These are phyloP conservation scores for Colletotrichum sp. DNA, from an alignment of 2,329 filamentous ascomycete genomes.

Conservation along the genomic window DNA sequence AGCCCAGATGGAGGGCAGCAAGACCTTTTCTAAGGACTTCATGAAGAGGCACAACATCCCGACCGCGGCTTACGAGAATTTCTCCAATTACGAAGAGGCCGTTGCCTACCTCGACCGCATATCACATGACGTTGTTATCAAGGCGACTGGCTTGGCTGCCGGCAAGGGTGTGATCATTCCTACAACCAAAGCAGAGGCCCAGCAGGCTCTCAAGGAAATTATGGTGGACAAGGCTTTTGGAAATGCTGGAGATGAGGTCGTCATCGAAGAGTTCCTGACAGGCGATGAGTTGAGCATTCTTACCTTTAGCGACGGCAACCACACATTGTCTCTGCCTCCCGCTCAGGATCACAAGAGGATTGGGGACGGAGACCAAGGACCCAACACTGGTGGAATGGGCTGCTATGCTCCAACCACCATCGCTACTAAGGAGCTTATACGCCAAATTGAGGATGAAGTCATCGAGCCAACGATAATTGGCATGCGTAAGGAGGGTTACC, in stretches of 20 bases:
- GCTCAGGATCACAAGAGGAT: constrained; percentile 78
- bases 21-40: constrained; percentile 80
- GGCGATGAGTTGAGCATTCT: constrained; percentile 74
- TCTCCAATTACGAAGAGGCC: constrained; percentile 64
- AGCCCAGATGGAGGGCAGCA: constrained; percentile 78
- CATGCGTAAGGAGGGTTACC: constrained; percentile 80
- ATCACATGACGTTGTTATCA: constrained; percentile 70
- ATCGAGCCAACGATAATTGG: constrained; percentile 59
- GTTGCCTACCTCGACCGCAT: constrained; percentile 65
- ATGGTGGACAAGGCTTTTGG: constrained; percentile 73
- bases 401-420: constrained; percentile 72
- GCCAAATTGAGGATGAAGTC: constrained; percentile 62
- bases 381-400: constrained; percentile 79
- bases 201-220: constrained; percentile 67
- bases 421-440: constrained; percentile 54
- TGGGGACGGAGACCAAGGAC: constrained; percentile 70
- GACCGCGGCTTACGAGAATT: constrained; percentile 75
- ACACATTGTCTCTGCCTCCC: constrained; percentile 68
- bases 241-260: constrained; percentile 69
- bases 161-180: constrained; percentile 66
- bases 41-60: constrained; percentile 77
- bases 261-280: constrained; percentile 74
- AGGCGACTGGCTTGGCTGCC: constrained; percentile 75
- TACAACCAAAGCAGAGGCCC: constrained; percentile 60
- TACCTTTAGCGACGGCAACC: constrained; percentile 70